These are phyloP conservation scores for Paracorniculantispora psalliotae DNA, from an alignment of 2,329 filamentous ascomycete species.

Conservation along the genomic window DNA sequence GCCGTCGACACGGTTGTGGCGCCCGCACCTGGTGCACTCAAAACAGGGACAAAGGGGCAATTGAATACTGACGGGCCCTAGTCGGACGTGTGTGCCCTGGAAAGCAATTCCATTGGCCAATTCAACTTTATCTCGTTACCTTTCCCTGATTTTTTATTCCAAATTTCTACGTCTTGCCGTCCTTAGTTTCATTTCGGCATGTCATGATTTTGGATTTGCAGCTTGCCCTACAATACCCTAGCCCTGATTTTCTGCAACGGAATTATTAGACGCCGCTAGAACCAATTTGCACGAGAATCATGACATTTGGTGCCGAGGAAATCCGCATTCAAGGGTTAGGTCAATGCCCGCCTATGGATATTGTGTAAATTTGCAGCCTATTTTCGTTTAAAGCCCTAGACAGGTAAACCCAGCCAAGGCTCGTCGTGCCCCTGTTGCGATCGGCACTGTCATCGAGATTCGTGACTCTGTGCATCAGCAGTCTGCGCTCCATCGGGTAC, in stretches of 20 bases:
- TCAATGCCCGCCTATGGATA: not conserved
- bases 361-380: not conserved
- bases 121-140: not conserved
- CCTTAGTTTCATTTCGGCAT: not conserved
- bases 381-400: not conserved
- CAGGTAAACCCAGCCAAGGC: too few relatives aligned
- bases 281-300: too few relatives aligned
- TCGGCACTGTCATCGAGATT: constrained; percentile 10
- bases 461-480: not conserved
- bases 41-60: not conserved
- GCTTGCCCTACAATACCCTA: too few relatives aligned
- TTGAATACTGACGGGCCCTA: not conserved
- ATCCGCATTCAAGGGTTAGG: not conserved
- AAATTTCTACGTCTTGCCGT: not conserved
- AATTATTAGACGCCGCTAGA: too few relatives aligned
- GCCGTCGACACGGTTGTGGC: not conserved
- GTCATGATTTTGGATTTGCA: not conserved
- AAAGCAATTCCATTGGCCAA: not conserved
- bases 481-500: not conserved
- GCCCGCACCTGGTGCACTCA: not conserved
- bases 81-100: not conserved
- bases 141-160: not conserved
- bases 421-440: not conserved
- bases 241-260: too few relatives aligned
- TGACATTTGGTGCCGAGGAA: not conserved